phyloP scores from a whole-genome alignment of 192 early-diverging fungal species.

The Mortierella hygrophila region DNA sequence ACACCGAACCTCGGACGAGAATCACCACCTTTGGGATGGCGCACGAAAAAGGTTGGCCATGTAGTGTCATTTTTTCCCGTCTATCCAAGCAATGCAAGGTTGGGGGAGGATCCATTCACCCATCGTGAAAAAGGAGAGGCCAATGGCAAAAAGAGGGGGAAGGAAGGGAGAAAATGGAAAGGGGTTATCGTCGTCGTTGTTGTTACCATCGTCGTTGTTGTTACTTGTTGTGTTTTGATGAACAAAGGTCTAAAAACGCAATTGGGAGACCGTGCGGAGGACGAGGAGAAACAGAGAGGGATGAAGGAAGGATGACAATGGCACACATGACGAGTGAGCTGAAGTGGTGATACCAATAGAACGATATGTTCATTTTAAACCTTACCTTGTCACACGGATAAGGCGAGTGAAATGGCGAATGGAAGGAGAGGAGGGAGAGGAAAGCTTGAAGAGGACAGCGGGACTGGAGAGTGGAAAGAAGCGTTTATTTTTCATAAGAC shows the following conservation, averaged over 20 bases:
- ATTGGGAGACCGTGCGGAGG: too few relatives aligned
- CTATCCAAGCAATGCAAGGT: background rate
- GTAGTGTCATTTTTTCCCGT: background rate
- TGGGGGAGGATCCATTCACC: background rate
- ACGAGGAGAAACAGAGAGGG: background rate
- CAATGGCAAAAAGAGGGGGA: background rate
- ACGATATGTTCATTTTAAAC: background rate
- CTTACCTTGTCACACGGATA: background rate
- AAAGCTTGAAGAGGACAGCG: too few relatives aligned
- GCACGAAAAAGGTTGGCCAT: background rate
- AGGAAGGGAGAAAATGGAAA: background rate
- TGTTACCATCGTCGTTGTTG: background rate
- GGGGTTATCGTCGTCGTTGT: background rate
- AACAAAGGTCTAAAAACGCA: too few relatives aligned
- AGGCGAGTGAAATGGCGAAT: background rate
- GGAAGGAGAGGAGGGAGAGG: too few relatives aligned
- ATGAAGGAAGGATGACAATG: background rate
- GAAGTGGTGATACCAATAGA: background rate
- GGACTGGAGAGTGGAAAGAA: background rate
- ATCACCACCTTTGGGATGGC: background rate
- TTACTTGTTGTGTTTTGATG: background rate
- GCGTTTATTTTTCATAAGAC: background rate
- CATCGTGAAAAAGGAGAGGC: background rate
- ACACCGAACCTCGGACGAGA: slow-evolving; percentile 3
- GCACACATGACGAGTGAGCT: background rate